Conservation (phyloP, 179 eudicot species). For the Vitellaria paradoxa region DNA sequence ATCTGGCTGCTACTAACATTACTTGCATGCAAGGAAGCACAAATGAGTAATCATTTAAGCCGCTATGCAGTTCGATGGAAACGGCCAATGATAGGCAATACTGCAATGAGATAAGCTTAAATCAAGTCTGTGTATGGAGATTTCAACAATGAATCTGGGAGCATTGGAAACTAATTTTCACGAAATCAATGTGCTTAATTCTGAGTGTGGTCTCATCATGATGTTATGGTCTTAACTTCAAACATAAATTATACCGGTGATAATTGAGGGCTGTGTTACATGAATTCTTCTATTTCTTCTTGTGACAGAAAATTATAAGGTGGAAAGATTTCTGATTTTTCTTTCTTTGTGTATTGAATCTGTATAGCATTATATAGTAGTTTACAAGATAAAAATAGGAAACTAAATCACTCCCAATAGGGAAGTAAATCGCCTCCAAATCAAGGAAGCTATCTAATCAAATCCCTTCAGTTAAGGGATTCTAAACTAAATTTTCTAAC, state of each 20-base stretch:
- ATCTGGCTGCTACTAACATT: neutral
- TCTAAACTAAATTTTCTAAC: too few species aligned
- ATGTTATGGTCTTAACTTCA: neutral
- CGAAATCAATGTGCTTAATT: neutral
- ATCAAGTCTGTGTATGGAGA: neutral
- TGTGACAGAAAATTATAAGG: too few species aligned
- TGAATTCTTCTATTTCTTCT: too few species aligned
- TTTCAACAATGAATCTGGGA: neutral
- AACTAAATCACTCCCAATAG: too few species aligned
- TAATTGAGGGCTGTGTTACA: neutral
- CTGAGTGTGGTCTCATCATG: neutral
- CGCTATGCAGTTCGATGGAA: neutral
- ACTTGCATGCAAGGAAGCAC: neutral
- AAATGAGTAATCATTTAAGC: neutral
- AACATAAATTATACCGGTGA: neutral
- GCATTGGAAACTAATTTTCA: neutral
- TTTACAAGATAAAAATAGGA: too few species aligned
- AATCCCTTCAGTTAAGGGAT: too few species aligned
- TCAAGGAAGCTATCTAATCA: too few species aligned
- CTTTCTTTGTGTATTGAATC: too few species aligned
- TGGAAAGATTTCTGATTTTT: too few species aligned
- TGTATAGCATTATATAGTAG: too few species aligned
- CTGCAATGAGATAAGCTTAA: neutral
- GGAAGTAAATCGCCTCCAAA: too few species aligned
- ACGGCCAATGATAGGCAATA: neutral